phyloP scores from a whole-genome alignment of 768 basidiomycete species.

The Mycena leptocephala region DNA sequence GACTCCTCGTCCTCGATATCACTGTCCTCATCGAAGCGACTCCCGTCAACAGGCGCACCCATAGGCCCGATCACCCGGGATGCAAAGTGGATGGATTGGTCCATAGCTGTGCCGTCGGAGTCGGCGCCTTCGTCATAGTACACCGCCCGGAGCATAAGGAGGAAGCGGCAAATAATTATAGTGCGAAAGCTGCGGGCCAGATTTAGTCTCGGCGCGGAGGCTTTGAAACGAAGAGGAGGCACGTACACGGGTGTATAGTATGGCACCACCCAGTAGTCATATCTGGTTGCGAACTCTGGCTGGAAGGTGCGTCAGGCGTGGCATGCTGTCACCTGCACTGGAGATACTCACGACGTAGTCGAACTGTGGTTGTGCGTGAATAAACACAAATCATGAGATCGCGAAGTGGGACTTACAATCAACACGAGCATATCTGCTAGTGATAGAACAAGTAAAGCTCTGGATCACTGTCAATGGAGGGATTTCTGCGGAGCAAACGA shows the following conservation, averaged over 20 bases:
- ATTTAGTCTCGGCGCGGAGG: no score
- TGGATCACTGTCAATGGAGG: background rate
- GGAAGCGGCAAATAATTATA: conserved; percentile 53
- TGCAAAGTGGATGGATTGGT: conserved; percentile 28
- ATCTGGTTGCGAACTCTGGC: conserved; percentile 47
- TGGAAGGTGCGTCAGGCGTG: conserved; percentile 9
- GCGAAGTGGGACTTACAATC: conserved; percentile 15
- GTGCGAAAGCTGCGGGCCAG: conserved; percentile 44
- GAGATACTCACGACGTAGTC: conserved; percentile 43
- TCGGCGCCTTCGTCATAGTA: conserved; percentile 40
- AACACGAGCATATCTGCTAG: conserved; percentile 51
- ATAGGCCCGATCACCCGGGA: conserved; percentile 47
- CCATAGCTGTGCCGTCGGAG: background rate
- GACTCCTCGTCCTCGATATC: conserved; percentile 36
- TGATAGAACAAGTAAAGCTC: conserved; percentile 48
- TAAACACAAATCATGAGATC: background rate
- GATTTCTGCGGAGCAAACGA: background rate
- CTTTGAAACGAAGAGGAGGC: no score
- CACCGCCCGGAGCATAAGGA: conserved; percentile 46
- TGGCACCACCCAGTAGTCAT: conserved; percentile 53
- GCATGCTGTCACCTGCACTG: background rate
- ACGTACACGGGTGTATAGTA: conserved; percentile 53
- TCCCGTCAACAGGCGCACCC: conserved; percentile 44
- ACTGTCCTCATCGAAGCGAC: conserved; percentile 31
- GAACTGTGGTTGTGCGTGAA: conserved; percentile 9